A percentile compares a stretch with the other conserved stretches of the same genome.
Evolutionary conservation across 805 yeast genomes (phyloP).

Genomic region (Ogataea methylovora): DNA sequence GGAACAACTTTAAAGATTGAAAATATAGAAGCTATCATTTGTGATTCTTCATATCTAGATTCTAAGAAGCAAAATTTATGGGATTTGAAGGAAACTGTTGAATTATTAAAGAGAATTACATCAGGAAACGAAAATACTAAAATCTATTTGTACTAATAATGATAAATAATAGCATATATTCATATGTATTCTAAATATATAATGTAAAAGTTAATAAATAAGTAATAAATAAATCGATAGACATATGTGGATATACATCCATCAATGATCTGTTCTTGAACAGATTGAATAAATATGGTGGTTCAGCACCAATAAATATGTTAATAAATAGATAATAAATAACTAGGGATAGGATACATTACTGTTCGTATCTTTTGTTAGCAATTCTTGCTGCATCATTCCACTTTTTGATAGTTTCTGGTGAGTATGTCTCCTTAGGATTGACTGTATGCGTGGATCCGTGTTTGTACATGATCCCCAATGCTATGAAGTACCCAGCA

Average conservation of each 20-base stretch:
- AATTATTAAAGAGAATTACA: slow-evolving; percentile 31
- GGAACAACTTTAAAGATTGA: slow-evolving; percentile 30
- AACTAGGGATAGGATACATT: background rate
- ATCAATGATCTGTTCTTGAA: no score
- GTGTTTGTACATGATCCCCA: slow-evolving; percentile 25
- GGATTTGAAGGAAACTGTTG: slow-evolving; percentile 44
- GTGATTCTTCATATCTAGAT: slow-evolving; percentile 58
- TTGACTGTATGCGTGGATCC: slow-evolving; percentile 30
- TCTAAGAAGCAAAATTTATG: slow-evolving; percentile 51
- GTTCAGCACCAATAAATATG: slow-evolving; percentile 1
- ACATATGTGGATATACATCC: no score
- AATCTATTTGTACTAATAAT: slow-evolving; percentile 40
- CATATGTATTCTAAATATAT: background rate
- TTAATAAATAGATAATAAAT: background rate
- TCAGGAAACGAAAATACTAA: slow-evolving; percentile 32
- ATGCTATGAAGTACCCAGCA: slow-evolving; percentile 28
- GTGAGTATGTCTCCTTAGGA: slow-evolving; percentile 27
- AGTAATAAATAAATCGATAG: slow-evolving; percentile 3
- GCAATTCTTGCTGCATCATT: slow-evolving; percentile 34
- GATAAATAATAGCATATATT: background rate
- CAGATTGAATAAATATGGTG: no score
- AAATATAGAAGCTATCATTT: slow-evolving; percentile 45
- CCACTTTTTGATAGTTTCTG: slow-evolving; percentile 36
- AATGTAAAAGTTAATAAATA: slow-evolving; percentile 1
- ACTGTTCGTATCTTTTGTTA: background rate